phyloP scores from a whole-genome alignment of 805 yeast species.

The Monosporozyma aerobia region DNA sequence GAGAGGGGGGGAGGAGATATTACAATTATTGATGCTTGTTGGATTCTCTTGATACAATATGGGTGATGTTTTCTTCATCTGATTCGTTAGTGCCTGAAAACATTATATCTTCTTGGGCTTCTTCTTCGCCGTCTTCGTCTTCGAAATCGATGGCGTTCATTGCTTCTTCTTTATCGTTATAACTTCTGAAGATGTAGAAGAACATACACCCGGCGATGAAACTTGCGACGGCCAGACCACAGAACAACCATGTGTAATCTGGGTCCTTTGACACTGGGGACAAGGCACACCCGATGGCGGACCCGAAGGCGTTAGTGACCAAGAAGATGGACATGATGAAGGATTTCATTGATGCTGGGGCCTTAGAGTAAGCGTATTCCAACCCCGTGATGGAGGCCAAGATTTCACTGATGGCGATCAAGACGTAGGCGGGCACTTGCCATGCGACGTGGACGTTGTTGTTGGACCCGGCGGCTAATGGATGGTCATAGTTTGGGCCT shows the following conservation, averaged over 20 bases:
- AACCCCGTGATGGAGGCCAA: conserved; percentile 74
- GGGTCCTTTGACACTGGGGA: conserved; percentile 62
- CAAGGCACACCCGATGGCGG: conserved; percentile 67
- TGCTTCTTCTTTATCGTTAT: conserved; percentile 49
- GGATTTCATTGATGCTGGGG: conserved; percentile 48
- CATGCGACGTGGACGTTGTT: conserved; percentile 52
- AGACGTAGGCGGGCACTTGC: conserved; percentile 56
- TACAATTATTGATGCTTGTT: too few relatives aligned
- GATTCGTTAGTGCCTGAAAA: conserved; percentile 1
- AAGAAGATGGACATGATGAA: conserved; percentile 46
- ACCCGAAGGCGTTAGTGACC: conserved; percentile 65
- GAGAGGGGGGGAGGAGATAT: too few relatives aligned
- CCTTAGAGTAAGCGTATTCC: conserved; percentile 78
- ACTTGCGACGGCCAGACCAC: conserved; percentile 53
- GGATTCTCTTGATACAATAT: not conserved
- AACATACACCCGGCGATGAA: conserved; percentile 50
- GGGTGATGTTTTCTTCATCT: conserved; percentile 5
- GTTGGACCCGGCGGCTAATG: conserved; percentile 34
- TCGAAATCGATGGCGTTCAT: conserved; percentile 42
- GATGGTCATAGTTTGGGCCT: conserved; percentile 66
- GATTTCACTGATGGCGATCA: conserved; percentile 69
- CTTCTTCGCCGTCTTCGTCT: not conserved
- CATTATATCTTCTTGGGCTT: conserved; percentile 11
- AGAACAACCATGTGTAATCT: conserved; percentile 58
- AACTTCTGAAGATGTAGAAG: conserved; percentile 50